Evolutionary conservation across 257 asterid genomes (phyloP), one percentile per base, ranked within the genome.

Genomic region (Solanum boliviense): DNA sequence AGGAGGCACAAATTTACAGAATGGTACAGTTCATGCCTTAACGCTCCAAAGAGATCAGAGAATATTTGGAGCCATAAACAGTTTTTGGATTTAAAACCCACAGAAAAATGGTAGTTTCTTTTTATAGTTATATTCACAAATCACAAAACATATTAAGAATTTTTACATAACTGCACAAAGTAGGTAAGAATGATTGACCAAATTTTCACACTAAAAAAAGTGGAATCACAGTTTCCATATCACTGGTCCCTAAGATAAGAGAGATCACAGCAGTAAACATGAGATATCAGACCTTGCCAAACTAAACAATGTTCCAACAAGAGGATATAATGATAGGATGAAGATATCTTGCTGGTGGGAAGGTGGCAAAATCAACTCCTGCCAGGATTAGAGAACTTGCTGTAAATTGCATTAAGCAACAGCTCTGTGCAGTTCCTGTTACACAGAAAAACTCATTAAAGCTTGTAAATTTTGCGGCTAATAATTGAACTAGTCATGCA

Each of bases 331-430:
- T 18, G 18, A 35, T 21, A 12, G 88, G 79, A 44, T 85, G 71
- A 86, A 94, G 93, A 38, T 48, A 34, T 48, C 70, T 90, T 62
- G 98, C 94, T n/a, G 98, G 94, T 18, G 96, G 96, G 68, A 95
- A 89, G 88, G 93, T 86, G 31, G 98, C 98, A 89, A 70, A 96
- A 4, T 94, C 93, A 52, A 90, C 92, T 86, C 91, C 91, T 92
- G 27, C 93, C 95, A 2, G 94, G 94, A 32, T 71, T 91, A 0
- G 93, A 93, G 79, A 92, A 95, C 35, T 94, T 96, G n/a, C 94
- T 62, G 67, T 46, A 86, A 58, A 56, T 56, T 56, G 65, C 11
- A 56, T 56, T 56, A 56, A 56, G 4, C 65, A 56, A 56, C 65
- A 56, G 90, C 90, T 91, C 93, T 9, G 23, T 11, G 23, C 99